Evolutionary conservation across 2,329 filamentous ascomycete species (phyloP).

Genomic region (Aspergillus carbonarius): DNA sequence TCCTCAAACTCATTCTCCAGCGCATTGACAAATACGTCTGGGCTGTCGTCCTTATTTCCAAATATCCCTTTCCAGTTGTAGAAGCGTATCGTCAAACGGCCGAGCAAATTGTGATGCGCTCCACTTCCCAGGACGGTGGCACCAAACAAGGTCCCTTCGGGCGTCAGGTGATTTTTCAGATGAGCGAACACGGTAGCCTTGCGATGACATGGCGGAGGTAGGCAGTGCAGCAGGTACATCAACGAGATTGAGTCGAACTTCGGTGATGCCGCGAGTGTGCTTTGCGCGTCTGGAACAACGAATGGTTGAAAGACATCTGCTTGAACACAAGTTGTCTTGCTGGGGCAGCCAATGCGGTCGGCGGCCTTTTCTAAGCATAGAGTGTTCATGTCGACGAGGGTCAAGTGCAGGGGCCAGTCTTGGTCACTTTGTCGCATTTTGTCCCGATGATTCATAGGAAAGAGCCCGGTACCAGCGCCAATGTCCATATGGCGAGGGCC

Average conservation of each 20-base stretch:
- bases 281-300: slow-evolving; percentile 16
- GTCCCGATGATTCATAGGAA: slow-evolving; percentile 13
- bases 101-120: slow-evolving; percentile 27
- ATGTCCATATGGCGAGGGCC: slow-evolving; percentile 29
- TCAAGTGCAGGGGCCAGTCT: slow-evolving; percentile 14
- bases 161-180: slow-evolving; percentile 33
- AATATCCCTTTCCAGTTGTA: slow-evolving; percentile 3
- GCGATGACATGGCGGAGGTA: slow-evolving; percentile 31
- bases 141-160: slow-evolving; percentile 41
- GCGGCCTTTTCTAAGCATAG: slow-evolving; percentile 2
- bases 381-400: slow-evolving; percentile 24
- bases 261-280: neutral
- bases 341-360: slow-evolving; percentile 3
- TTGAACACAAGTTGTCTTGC: slow-evolving; percentile 25
- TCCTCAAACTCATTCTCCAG: slow-evolving; percentile 7
- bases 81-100: neutral
- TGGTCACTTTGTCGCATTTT: slow-evolving; percentile 1
- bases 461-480: slow-evolving; percentile 33
- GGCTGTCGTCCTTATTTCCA: neutral
- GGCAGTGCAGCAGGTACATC: slow-evolving; percentile 47
- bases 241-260: slow-evolving; percentile 47
- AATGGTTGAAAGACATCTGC: slow-evolving; percentile 40
- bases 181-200: slow-evolving; percentile 35
- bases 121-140: slow-evolving; percentile 39
- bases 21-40: neutral